Evolutionary conservation across 768 basidiomycete species (phyloP).

Genomic region (Serendipita indica): DNA sequence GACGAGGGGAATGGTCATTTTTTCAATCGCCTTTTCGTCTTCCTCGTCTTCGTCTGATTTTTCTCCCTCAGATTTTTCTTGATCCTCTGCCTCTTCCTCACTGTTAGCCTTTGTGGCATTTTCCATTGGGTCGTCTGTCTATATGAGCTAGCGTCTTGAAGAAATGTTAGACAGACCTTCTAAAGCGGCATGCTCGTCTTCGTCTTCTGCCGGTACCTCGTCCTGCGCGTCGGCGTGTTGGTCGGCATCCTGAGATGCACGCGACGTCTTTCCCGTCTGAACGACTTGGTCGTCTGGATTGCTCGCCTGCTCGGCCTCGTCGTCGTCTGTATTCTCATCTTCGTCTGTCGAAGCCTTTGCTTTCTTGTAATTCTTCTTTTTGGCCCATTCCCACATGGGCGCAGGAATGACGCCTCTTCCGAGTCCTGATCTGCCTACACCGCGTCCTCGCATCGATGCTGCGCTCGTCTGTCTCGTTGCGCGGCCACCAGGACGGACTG

Average conservation of each 20-base stretch:
- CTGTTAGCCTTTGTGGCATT: slow-evolving; percentile 17
- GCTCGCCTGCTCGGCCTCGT: slow-evolving; percentile 12
- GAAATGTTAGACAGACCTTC: neutral
- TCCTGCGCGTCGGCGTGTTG: slow-evolving; percentile 15
- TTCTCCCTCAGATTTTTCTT: slow-evolving; percentile 16
- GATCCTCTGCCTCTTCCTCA: slow-evolving; percentile 14
- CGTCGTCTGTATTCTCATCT: slow-evolving; percentile 21
- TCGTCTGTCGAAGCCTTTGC: slow-evolving; percentile 18
- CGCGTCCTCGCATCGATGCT: slow-evolving; percentile 17
- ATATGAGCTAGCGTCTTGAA: neutral
- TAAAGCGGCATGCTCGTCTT: slow-evolving; percentile 15
- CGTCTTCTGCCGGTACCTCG: slow-evolving; percentile 20
- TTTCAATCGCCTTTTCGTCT: slow-evolving; percentile 13
- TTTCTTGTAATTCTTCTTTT: slow-evolving; percentile 37
- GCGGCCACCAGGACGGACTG: slow-evolving; percentile 12
- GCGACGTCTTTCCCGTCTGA: neutral
- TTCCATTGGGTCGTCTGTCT: slow-evolving; percentile 11
- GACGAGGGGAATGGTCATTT: neutral
- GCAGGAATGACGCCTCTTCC: slow-evolving; percentile 53
- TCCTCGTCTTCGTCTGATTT: slow-evolving; percentile 18
- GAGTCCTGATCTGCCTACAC: slow-evolving; percentile 15
- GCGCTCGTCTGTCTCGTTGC: slow-evolving; percentile 19
- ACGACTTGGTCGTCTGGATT: slow-evolving; percentile 20
- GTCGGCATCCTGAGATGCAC: slow-evolving; percentile 15
- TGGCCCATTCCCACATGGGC: slow-evolving; percentile 79